A percentile compares a stretch with the other conserved stretches of the same genome.
Evolutionary conservation across 441 rosid species (phyloP).

Genomic region (Populus hybrid): DNA sequence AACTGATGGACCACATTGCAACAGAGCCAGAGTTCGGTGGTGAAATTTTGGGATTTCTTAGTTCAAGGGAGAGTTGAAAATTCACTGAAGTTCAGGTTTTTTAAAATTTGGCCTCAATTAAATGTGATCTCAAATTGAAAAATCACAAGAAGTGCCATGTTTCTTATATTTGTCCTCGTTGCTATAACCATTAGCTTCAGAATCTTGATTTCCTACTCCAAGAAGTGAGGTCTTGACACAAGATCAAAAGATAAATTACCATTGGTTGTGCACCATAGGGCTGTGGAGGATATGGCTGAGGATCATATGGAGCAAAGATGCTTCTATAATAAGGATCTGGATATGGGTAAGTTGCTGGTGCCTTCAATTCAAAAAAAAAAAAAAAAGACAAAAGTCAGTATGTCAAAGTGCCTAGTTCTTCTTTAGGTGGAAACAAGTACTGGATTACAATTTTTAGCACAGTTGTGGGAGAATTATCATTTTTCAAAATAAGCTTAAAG

Average conservation of each 20-base stretch:
- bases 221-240: background rate
- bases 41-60: too few relatives aligned
- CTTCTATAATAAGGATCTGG: conserved; percentile 94
- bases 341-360: conserved; percentile 71
- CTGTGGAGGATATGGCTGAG: conserved; percentile 70
- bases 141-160: too few relatives aligned
- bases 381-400: conserved; percentile 22
- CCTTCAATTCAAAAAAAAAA: conserved; percentile 55
- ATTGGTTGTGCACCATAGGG: conserved; percentile 75
- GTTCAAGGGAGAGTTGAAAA: too few relatives aligned
- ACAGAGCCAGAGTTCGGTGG: too few relatives aligned
- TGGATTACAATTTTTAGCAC: conserved; percentile 2
- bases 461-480: background rate
- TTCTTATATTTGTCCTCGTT: background rate
- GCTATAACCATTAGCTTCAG: background rate
- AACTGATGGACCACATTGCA: too few relatives aligned
- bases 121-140: too few relatives aligned
- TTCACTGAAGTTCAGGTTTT: too few relatives aligned
- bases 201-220: too few relatives aligned
- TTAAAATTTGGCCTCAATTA: too few relatives aligned
- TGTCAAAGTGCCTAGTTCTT: conserved; percentile 4
- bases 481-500: background rate
- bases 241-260: conserved; percentile 31
- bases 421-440: background rate
- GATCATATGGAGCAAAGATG: conserved; percentile 80